A percentile compares a stretch with the other conserved stretches of the same genome.
These are phyloP conservation scores for Rhodotorula sp. DNA, from an alignment of 1,284 basidiomycete species.

Conservation along the genomic window DNA sequence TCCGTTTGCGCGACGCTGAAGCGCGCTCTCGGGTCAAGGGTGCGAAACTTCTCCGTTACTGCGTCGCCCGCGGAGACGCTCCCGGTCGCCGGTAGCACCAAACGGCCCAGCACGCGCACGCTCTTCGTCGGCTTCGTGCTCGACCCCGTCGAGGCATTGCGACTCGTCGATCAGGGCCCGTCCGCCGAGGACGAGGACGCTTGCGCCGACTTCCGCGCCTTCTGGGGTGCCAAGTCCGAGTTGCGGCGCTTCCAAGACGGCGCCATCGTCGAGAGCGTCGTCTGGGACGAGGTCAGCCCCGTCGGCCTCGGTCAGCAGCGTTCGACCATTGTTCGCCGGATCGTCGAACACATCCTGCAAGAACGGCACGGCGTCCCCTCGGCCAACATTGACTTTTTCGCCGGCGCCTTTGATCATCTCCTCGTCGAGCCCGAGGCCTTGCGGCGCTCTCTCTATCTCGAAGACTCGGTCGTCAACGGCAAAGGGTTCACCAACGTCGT, in stretches of 20 bases:
- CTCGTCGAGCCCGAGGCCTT: constrained; percentile 54
- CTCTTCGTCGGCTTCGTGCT: constrained; percentile 71
- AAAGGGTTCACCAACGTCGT: constrained; percentile 69
- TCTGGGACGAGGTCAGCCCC: constrained; percentile 67
- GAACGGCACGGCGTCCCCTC: constrained; percentile 67
- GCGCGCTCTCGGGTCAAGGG: constrained; percentile 60
- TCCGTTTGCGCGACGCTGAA: constrained; percentile 61
- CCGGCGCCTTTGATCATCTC: constrained; percentile 64
- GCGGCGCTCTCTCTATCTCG: constrained; percentile 46
- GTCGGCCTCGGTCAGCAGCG: constrained; percentile 61
- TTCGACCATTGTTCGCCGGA: constrained; percentile 69
- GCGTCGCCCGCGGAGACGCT: constrained; percentile 5
- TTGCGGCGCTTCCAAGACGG: constrained; percentile 97
- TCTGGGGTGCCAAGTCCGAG: constrained; percentile 93
- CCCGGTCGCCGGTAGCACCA: constrained; percentile 41
- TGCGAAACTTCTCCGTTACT: constrained; percentile 32
- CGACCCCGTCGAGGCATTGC: constrained; percentile 67
- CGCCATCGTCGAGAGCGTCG: constrained; percentile 85
- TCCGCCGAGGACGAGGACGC: constrained; percentile 60
- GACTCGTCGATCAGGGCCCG: constrained; percentile 86
- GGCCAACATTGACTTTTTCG: constrained; percentile 55
- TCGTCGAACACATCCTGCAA: constrained; percentile 71
- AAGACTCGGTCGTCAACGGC: constrained; percentile 44
- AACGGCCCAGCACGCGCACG: constrained; percentile 48
- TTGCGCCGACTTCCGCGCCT: constrained; percentile 65